Evolutionary conservation across 257 asterid genomes (phyloP).

Genomic region (Scutellaria barbata): DNA sequence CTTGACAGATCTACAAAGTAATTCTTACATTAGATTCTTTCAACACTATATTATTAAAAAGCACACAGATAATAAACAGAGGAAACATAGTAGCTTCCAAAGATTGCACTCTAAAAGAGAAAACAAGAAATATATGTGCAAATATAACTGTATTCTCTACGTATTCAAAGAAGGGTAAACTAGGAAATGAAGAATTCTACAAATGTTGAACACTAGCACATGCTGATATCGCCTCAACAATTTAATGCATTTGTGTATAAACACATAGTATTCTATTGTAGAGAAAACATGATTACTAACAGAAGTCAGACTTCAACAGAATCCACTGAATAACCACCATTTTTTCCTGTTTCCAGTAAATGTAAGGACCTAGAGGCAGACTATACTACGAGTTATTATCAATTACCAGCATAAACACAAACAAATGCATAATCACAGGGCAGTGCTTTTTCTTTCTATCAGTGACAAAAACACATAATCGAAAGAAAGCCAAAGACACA

Average conservation of each 20-base stretch:
- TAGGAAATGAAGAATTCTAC: constrained; percentile 4
- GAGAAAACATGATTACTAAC: background rate
- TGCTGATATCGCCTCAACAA: background rate
- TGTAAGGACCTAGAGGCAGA: constrained; percentile 11
- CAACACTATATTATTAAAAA: background rate
- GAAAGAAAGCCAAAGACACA: constrained; percentile 22
- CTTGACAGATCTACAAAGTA: constrained; percentile 4
- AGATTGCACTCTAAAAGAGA: constrained; percentile 13
- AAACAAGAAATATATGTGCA: background rate
- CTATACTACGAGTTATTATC: background rate
- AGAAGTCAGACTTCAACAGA: background rate
- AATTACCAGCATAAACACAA: constrained; percentile 20
- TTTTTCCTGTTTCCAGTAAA: constrained; percentile 9
- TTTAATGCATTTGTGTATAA: background rate
- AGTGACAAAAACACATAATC: constrained; percentile 14
- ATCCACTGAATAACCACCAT: background rate
- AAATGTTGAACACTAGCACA: constrained; percentile 16
- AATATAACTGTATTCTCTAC: background rate
- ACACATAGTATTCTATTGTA: background rate
- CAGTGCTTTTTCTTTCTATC: constrained; percentile 10
- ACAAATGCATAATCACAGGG: constrained; percentile 22
- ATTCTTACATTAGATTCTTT: constrained; percentile 1
- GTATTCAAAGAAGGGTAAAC: constrained; percentile 1
- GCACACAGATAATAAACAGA: background rate
- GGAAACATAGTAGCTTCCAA: background rate